Evolutionary conservation across 2,329 filamentous ascomycete genomes (phyloP).

Genomic region (Penicillium capsulatum): DNA sequence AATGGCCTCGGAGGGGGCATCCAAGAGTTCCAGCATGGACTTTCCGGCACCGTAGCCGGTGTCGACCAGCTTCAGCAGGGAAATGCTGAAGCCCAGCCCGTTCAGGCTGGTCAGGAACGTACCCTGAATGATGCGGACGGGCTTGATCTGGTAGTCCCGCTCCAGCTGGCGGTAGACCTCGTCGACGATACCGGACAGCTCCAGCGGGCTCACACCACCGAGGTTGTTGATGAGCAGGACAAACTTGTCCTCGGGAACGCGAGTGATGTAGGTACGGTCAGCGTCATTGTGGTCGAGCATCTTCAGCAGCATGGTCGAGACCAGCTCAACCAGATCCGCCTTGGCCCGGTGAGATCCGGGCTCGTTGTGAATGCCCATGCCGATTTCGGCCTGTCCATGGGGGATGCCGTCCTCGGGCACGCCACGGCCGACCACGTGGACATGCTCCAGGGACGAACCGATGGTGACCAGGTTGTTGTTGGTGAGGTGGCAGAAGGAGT

Average conservation of each 20-base stretch:
- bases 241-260: slow-evolving; percentile 55
- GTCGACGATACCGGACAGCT: slow-evolving; percentile 63
- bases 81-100: slow-evolving; percentile 66
- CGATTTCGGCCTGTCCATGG: slow-evolving; percentile 60
- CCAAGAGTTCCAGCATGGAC: slow-evolving; percentile 61
- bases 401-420: slow-evolving; percentile 50
- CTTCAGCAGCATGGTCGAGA: slow-evolving; percentile 62
- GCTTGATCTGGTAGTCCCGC: slow-evolving; percentile 56
- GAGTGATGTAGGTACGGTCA: slow-evolving; percentile 60
- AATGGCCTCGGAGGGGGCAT: slow-evolving; percentile 62
- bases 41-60: slow-evolving; percentile 53
- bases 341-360: slow-evolving; percentile 52
- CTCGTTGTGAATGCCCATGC: slow-evolving; percentile 71
- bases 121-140: slow-evolving; percentile 58
- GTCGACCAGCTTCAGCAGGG: slow-evolving; percentile 59
- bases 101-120: slow-evolving; percentile 72
- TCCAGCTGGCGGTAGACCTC: slow-evolving; percentile 61
- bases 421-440: slow-evolving; percentile 82
- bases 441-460: slow-evolving; percentile 79
- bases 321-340: slow-evolving; percentile 47
- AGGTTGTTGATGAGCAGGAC: slow-evolving; percentile 67
- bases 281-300: slow-evolving; percentile 59
- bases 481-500: slow-evolving; percentile 64
- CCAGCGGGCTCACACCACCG: slow-evolving; percentile 63
- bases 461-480: slow-evolving; percentile 78